A percentile compares a stretch with the other conserved stretches of the same genome.
These are phyloP conservation scores for Cordyceps tenuipes DNA, from an alignment of 2,329 filamentous ascomycete species.

Conservation along the genomic window DNA sequence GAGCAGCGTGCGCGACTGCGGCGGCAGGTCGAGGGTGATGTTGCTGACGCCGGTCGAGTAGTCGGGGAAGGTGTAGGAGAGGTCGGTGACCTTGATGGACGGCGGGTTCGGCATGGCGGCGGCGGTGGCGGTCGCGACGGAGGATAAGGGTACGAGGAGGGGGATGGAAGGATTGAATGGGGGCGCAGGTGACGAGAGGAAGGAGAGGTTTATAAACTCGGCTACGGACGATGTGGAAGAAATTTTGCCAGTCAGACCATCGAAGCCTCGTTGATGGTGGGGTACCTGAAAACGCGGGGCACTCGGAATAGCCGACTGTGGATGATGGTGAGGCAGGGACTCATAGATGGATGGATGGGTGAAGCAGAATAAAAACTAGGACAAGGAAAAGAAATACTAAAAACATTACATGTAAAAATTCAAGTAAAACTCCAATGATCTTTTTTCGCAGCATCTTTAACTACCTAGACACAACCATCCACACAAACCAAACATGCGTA, in stretches of 20 bases:
- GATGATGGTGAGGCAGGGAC: too few species aligned
- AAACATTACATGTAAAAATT: too few species aligned
- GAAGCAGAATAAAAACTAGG: too few species aligned
- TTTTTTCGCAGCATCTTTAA: too few species aligned
- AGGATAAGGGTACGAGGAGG: neutral
- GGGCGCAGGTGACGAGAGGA: neutral
- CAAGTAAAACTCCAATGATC: too few species aligned
- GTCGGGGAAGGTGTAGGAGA: conserved; percentile 87
- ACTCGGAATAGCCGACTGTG: too few species aligned
- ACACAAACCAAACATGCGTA: too few species aligned
- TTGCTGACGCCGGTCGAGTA: conserved; percentile 68
- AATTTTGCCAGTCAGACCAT: neutral
- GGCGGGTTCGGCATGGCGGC: conserved; percentile 33
- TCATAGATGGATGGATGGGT: too few species aligned
- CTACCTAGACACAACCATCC: too few species aligned
- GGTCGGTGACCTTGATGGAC: conserved; percentile 62
- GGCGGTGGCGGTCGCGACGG: neutral
- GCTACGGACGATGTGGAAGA: neutral
- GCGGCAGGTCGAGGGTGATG: conserved; percentile 67
- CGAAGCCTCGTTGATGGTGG: neutral
- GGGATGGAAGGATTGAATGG: neutral
- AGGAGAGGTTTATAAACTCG: neutral
- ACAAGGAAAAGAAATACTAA: too few species aligned
- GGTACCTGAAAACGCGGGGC: too few species aligned
- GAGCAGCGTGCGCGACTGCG: conserved; percentile 77